phyloP scores from a whole-genome alignment of 2,329 filamentous ascomycete genomes.

The Fusarium udum region DNA sequence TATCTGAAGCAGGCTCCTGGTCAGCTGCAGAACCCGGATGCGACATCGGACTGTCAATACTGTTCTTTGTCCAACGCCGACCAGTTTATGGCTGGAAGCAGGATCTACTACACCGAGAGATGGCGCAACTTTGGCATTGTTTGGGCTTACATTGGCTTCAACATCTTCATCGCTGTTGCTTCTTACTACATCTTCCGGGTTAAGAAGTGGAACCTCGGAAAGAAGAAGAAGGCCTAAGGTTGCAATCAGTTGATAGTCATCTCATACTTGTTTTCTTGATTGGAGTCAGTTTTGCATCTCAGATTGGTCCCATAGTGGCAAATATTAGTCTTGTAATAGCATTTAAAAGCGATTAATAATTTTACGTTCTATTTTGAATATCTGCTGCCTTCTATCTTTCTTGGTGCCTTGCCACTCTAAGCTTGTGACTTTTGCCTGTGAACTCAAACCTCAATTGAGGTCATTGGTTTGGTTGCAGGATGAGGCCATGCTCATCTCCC shows the following conservation, averaged over 20 bases:
- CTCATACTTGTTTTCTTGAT: background rate
- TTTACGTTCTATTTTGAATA: background rate
- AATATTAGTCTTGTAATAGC: background rate
- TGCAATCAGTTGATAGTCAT: background rate
- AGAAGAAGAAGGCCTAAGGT: conserved; percentile 25
- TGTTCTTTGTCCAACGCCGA: conserved; percentile 22
- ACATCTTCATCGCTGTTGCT: conserved; percentile 22
- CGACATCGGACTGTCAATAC: conserved; percentile 12
- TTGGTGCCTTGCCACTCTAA: background rate
- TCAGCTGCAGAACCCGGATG: conserved; percentile 26
- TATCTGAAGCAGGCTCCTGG: conserved; percentile 54
- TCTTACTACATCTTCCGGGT: conserved; percentile 34
- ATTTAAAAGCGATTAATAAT: background rate
- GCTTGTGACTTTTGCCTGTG: background rate
- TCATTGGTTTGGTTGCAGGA: too few species aligned
- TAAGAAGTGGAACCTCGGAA: conserved; percentile 33
- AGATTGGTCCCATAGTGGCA: background rate
- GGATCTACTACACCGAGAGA: conserved; percentile 27
- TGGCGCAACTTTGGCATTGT: conserved; percentile 33
- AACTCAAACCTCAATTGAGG: too few species aligned
- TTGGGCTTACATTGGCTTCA: conserved; percentile 31
- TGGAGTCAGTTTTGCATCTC: background rate
- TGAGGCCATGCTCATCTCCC: background rate
- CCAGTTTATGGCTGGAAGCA: conserved; percentile 27
- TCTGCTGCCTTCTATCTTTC: background rate